These are phyloP conservation scores for Cephaloascus albidus DNA, from an alignment of 805 yeast genomes.

Conservation along the genomic window DNA sequence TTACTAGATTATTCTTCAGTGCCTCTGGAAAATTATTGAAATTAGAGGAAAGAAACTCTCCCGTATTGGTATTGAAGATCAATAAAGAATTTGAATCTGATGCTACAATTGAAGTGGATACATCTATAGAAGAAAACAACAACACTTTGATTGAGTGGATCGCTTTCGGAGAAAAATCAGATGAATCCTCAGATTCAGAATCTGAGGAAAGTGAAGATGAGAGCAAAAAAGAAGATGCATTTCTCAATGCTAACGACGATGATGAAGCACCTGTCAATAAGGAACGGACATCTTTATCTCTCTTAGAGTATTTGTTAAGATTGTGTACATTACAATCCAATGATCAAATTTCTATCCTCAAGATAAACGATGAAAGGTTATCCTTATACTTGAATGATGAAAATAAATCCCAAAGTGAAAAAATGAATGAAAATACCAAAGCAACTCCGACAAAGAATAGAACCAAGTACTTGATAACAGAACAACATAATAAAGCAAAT, in stretches of 20 bases:
- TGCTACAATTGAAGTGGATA: not conserved
- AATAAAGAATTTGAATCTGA: conserved; percentile 8
- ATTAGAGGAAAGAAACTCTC: conserved; percentile 51
- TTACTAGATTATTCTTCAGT: conserved; percentile 52
- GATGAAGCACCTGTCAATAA: conserved; percentile 7
- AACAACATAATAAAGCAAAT: conserved; percentile 1
- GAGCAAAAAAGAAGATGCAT: conserved; percentile 12
- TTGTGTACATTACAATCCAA: conserved; percentile 49
- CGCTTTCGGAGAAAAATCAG: conserved; percentile 36
- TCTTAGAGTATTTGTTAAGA: conserved; percentile 56
- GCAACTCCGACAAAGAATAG: conserved; percentile 1
- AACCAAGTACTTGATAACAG: not conserved
- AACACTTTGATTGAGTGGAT: conserved; percentile 30
- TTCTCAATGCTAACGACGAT: conserved; percentile 11
- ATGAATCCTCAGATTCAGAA: conserved; percentile 2
- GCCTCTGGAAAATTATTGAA: conserved; percentile 60
- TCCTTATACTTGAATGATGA: conserved; percentile 56
- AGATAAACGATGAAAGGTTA: conserved; percentile 59
- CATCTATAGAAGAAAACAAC: not conserved
- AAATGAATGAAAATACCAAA: conserved; percentile 10
- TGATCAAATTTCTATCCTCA: conserved; percentile 43
- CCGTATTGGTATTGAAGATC: conserved; percentile 58
- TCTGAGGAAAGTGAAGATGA: conserved; percentile 15
- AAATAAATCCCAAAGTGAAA: conserved; percentile 10
- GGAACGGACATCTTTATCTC: conserved; percentile 32